phyloP scores from a whole-genome alignment of 2,329 filamentous ascomycete genomes.

The Ustilaginoidea virens region DNA sequence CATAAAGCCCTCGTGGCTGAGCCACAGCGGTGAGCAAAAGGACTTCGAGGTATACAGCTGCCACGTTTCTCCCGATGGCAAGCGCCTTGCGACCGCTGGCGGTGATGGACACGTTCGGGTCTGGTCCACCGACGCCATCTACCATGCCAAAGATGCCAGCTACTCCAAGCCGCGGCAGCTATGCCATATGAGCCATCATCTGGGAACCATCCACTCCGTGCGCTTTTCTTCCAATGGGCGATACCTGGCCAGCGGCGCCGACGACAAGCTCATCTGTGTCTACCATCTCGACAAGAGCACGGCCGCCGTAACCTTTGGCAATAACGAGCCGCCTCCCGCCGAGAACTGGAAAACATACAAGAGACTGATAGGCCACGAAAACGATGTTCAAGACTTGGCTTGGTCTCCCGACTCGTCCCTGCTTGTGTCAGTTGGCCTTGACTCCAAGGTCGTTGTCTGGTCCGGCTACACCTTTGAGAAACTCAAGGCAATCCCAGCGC shows the following conservation, averaged over 20 bases:
- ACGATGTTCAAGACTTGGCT: constrained; percentile 93
- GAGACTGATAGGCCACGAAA: constrained; percentile 89
- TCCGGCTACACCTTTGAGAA: constrained; percentile 97
- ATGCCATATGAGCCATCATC: constrained; percentile 96
- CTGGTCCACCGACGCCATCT: constrained; percentile 92
- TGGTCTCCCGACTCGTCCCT: constrained; percentile 97
- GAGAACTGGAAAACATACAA: constrained; percentile 98
- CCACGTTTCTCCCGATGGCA: constrained; percentile 89
- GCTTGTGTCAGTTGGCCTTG: constrained; percentile 84
- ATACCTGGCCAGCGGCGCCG: constrained; percentile 90
- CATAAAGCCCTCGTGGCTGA: constrained; percentile 91
- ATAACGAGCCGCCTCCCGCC: constrained; percentile 78
- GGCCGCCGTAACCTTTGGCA: constrained; percentile 69
- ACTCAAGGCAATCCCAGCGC: constrained; percentile 80
- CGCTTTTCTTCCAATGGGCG: constrained; percentile 91
- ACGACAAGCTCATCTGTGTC: constrained; percentile 97
- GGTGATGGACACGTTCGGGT: constrained; percentile 96
- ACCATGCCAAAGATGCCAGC: constrained; percentile 56
- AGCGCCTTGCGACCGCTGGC: constrained; percentile 80
- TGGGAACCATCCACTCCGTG: constrained; percentile 92
- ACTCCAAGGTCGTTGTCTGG: constrained; percentile 98
- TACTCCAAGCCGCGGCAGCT: constrained; percentile 78
- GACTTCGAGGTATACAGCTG: constrained; percentile 98
- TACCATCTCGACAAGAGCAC: constrained; percentile 79
- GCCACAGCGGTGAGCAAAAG: constrained; percentile 92